Base-by-base conservation (phyloP, 2,329 filamentous ascomycete genomes). In the Colletotrichum salicis region DNA sequence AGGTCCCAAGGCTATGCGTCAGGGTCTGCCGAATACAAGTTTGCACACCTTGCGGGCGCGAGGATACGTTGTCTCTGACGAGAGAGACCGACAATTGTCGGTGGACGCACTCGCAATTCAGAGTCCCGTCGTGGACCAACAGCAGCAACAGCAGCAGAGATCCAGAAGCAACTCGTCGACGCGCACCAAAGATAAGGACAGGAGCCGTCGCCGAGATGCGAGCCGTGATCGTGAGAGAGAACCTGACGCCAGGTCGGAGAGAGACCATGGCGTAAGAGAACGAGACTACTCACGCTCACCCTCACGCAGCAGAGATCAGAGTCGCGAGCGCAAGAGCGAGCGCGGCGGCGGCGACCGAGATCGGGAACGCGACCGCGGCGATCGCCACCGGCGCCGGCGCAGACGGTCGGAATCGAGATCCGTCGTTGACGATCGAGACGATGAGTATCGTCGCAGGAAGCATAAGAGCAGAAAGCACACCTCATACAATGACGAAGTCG, bases 1-100 rank as follows among this genome's bases (percentile, higher is more conserved):
- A 66, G 96, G 95, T 11, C 96, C 96, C 59, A 95, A 96, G 82
- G 96, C 96, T 22, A 97, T 98, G 94, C 90, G 96, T 74, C 93
- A 96, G 82, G 94, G 95, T 35, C 86, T 95, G 12, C 93, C 94
- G 63, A 97, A 97, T 80, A 95, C 92, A 69, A 94, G 93, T 75
- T 88, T 93, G 64, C 88, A 91, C 74, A 89, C 93, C 76, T 80
- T 91, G 80, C 85, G 90, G 74, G 88, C 88, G 29, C 82, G 86
- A 74, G 86, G 86, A 51, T 85, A 83, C 77, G 86, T 81, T 74
- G 82, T 87, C 48, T 82, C 80, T 75, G 83, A 84, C 74, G 80
- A 84, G 62, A 77, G 61, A 52, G 45, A 54, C 12, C 73, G 70
- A 29, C 64, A 71, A 54, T 56, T 65, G 65, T 76, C 77, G 19